Percentiles rank a stretch among this genome's conserved stretches.
Evolutionary conservation across 768 basidiomycete species (phyloP).

Genomic region (Rhodocollybia butyracea): DNA sequence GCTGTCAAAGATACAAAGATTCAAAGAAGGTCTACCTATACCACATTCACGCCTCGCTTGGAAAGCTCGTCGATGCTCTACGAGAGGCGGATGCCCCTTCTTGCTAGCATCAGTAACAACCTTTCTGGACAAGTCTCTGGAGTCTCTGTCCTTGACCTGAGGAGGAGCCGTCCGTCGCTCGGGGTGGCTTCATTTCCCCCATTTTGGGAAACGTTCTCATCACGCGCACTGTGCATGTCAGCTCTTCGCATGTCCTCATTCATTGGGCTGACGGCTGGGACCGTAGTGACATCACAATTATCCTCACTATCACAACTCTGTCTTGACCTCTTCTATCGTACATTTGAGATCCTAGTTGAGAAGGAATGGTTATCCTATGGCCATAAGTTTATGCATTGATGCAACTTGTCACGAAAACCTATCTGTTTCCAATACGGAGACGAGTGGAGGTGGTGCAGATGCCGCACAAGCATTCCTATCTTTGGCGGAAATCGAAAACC

Average conservation of each 20-base stretch:
- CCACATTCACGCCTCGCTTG: too few relatives aligned
- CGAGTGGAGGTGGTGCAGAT: conserved; percentile 58
- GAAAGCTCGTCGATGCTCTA: too few relatives aligned
- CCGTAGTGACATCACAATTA: conserved; percentile 90
- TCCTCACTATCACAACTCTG: conserved; percentile 91
- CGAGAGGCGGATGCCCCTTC: conserved; percentile 74
- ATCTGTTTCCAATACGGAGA: conserved; percentile 69
- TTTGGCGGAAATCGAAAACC: conserved; percentile 88
- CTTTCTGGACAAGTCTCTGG: conserved; percentile 43
- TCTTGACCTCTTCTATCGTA: conserved; percentile 94
- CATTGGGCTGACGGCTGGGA: conserved; percentile 99
- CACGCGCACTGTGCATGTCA: conserved; percentile 88
- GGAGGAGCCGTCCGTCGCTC: conserved; percentile 81
- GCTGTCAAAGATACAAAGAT: too few relatives aligned
- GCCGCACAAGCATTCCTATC: conserved; percentile 90
- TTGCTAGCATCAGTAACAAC: conserved; percentile 59
- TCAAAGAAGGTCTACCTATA: too few relatives aligned
- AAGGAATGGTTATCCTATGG: conserved; percentile 98
- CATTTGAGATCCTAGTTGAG: conserved; percentile 90
- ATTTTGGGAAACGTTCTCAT: conserved; percentile 87
- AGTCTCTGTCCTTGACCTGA: conserved; percentile 64
- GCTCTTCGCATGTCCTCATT: conserved; percentile 95
- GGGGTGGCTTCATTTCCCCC: conserved; percentile 85
- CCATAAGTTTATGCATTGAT: conserved; percentile 92
- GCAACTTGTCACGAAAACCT: conserved; percentile 92